These are phyloP conservation scores for Komagataella phaffii DNA, from an alignment of 805 yeast species.

Conservation along the genomic window DNA sequence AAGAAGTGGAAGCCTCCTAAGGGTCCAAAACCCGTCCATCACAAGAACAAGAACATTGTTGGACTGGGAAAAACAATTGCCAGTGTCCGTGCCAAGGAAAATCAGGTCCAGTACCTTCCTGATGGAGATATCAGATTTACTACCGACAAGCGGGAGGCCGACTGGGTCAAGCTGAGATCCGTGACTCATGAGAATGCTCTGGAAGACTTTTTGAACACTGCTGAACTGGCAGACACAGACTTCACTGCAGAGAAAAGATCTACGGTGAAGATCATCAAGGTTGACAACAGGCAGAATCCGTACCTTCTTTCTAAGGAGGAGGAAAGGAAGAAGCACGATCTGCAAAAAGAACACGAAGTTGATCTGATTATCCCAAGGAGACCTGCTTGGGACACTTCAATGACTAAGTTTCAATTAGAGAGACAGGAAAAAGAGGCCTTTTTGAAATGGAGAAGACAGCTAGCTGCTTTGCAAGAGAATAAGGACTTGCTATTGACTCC, in stretches of 20 bases:
- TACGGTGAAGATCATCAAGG: slow-evolving; percentile 72
- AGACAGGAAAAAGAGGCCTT: slow-evolving; percentile 83
- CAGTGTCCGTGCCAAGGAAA: slow-evolving; percentile 57
- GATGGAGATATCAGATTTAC: slow-evolving; percentile 87
- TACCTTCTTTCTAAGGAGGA: slow-evolving; percentile 56
- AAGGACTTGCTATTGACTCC: slow-evolving; percentile 86
- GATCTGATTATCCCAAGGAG: slow-evolving; percentile 82
- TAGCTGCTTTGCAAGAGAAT: slow-evolving; percentile 75
- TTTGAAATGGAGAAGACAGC: slow-evolving; percentile 84
- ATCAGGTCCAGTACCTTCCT: slow-evolving; percentile 57
- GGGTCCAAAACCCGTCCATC: slow-evolving; percentile 85
- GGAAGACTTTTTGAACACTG: slow-evolving; percentile 91
- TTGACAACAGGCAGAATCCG: slow-evolving; percentile 38
- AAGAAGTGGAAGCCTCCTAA: slow-evolving; percentile 82
- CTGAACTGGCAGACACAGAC: slow-evolving; percentile 91
- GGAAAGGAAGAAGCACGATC: slow-evolving; percentile 40
- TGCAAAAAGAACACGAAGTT: slow-evolving; percentile 54
- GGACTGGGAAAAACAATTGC: slow-evolving; percentile 81
- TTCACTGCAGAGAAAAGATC: slow-evolving; percentile 84
- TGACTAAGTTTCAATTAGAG: slow-evolving; percentile 67
- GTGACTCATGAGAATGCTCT: slow-evolving; percentile 90
- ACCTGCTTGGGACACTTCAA: slow-evolving; percentile 70
- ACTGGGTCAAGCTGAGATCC: slow-evolving; percentile 83
- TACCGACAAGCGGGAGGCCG: slow-evolving; percentile 71
- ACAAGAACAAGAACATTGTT: slow-evolving; percentile 69